phyloP scores from a whole-genome alignment of 2,329 filamentous ascomycete genomes.

The Fusarium miscanthi region DNA sequence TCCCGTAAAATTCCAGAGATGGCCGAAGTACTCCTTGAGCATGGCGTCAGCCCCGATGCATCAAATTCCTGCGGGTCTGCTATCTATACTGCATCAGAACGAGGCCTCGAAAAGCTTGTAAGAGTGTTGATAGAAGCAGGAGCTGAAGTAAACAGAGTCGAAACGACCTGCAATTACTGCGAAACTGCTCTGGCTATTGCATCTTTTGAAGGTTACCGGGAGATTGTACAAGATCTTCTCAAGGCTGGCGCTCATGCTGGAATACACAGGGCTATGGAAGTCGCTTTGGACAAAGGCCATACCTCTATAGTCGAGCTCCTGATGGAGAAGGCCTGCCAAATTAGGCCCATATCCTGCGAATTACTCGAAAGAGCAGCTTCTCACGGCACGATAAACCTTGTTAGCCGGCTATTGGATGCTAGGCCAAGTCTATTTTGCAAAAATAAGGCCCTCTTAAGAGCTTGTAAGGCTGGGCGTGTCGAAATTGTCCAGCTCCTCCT shows the following conservation, averaged over 20 bases:
- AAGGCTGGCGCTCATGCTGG: background rate
- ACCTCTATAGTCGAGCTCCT: background rate
- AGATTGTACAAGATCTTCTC: background rate
- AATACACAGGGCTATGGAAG: rapidly evolving
- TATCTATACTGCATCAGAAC: background rate
- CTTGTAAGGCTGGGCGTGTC: background rate
- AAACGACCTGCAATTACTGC: rapidly evolving
- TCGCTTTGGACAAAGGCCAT: rapidly evolving
- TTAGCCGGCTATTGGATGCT: background rate
- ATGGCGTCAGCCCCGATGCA: background rate
- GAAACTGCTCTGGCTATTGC: background rate
- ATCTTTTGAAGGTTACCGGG: background rate
- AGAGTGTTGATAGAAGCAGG: background rate
- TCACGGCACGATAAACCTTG: background rate
- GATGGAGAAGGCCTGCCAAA: background rate
- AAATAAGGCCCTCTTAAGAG: background rate
- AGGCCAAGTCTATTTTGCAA: background rate
- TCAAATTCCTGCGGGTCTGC: background rate
- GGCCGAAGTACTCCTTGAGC: background rate
- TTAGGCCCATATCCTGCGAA: background rate
- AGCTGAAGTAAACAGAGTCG: background rate
- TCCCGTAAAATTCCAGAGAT: rapidly evolving
- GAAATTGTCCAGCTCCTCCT: background rate
- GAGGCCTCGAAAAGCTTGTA: background rate
- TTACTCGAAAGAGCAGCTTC: background rate